Conservation (phyloP, 108 stramenopile genomes). For the Parietichytrium sp. region DNA sequence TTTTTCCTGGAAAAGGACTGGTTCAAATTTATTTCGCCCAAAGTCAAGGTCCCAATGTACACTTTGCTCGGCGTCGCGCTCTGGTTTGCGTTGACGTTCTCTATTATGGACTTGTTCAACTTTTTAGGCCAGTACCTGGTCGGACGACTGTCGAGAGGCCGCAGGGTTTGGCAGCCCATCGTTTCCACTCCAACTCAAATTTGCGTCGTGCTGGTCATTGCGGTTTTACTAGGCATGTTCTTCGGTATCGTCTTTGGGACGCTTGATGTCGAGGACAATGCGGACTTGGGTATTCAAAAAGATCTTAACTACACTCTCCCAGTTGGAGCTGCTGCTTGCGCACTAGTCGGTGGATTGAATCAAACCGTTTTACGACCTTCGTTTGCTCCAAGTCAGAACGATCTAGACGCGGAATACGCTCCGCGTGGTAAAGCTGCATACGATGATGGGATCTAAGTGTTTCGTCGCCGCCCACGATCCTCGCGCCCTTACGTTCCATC, state of each 20-base stretch:
- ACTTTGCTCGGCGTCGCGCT: constrained; percentile 24
- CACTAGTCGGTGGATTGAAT: background rate
- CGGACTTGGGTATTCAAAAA: background rate
- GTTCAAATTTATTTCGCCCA: background rate
- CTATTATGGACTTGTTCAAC: constrained; percentile 31
- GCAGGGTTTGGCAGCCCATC: constrained; percentile 7
- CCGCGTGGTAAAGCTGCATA: constrained; percentile 25
- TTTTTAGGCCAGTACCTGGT: constrained; percentile 10
- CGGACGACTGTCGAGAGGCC: background rate
- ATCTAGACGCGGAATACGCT: constrained; percentile 1
- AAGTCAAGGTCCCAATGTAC: constrained; percentile 31
- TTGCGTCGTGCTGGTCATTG: background rate
- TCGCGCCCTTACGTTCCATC: too few relatives aligned
- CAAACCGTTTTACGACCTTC: background rate
- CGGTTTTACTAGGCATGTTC: constrained; percentile 20
- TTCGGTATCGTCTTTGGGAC: constrained; percentile 35
- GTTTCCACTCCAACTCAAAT: background rate
- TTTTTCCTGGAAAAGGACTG: constrained; percentile 13
- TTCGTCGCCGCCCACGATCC: too few relatives aligned
- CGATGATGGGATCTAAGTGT: constrained; percentile 2
- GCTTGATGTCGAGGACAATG: constrained; percentile 9
- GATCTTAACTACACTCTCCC: constrained; percentile 11
- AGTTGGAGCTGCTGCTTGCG: constrained; percentile 23
- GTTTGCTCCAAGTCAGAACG: background rate
- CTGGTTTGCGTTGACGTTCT: constrained; percentile 28